These are phyloP conservation scores for Martensiomyces pterosporus DNA, from an alignment of 192 early-diverging fungal species.

Conservation along the genomic window DNA sequence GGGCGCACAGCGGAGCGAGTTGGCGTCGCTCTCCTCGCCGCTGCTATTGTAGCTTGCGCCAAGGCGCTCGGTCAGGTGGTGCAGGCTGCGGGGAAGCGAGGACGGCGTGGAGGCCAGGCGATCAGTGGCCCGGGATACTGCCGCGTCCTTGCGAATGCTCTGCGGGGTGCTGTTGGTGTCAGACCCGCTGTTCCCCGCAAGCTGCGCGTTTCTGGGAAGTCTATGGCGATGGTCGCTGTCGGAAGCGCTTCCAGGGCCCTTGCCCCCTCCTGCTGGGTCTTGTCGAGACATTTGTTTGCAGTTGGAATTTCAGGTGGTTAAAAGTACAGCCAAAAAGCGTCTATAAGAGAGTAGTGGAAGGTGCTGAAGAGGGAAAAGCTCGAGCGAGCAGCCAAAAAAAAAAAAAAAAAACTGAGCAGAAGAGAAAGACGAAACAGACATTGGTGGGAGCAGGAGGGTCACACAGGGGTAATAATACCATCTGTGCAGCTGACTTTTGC, in stretches of 20 bases:
- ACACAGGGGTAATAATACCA: too few species aligned
- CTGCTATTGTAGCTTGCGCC: background rate
- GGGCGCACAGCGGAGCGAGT: background rate
- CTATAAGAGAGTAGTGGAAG: too few species aligned
- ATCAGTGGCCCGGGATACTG: conserved; percentile 34
- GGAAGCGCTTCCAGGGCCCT: conserved; percentile 10
- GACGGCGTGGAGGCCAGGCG: conserved; percentile 34
- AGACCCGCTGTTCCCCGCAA: conserved; percentile 1
- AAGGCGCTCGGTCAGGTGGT: conserved; percentile 15
- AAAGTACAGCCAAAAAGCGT: too few species aligned
- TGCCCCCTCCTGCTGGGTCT: too few species aligned
- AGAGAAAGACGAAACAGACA: background rate
- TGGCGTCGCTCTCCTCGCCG: conserved; percentile 13
- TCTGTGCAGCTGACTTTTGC: too few species aligned
- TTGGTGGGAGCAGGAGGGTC: background rate
- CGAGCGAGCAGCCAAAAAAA: background rate
- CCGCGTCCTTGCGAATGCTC: conserved; percentile 17
- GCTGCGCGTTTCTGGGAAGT: conserved; percentile 29
- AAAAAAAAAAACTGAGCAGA: conserved; percentile 1
- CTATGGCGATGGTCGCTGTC: conserved; percentile 18
- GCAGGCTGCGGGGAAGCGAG: conserved; percentile 38
- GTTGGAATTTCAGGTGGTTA: background rate
- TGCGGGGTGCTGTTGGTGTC: conserved; percentile 5
- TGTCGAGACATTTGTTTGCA: too few species aligned
- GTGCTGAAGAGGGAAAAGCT: too few species aligned